Evolutionary conservation across 2,329 filamentous ascomycete species (phyloP).

Genomic region (Clonostachys sp.): DNA sequence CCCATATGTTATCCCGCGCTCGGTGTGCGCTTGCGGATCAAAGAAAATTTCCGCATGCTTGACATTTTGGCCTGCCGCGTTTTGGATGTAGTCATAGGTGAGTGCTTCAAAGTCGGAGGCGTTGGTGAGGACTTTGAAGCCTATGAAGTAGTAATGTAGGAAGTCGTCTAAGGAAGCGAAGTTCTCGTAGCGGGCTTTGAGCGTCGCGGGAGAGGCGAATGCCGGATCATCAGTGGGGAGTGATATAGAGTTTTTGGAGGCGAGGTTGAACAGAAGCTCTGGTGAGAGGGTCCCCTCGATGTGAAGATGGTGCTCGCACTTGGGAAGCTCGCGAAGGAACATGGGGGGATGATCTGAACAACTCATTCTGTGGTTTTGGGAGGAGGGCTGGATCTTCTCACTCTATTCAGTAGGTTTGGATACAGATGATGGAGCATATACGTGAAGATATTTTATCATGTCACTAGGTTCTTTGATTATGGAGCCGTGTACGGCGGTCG

Average conservation of each 20-base stretch:
- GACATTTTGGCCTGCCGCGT: slow-evolving; percentile 58
- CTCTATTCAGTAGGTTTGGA: too few species aligned
- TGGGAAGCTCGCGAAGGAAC: slow-evolving; percentile 63
- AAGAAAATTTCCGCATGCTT: slow-evolving; percentile 74
- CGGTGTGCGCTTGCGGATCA: slow-evolving; percentile 69
- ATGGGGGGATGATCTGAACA: too few species aligned
- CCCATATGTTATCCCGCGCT: slow-evolving; percentile 54
- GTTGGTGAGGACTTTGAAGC: not conserved
- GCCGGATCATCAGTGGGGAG: slow-evolving; percentile 43
- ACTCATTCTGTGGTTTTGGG: too few species aligned
- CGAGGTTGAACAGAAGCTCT: slow-evolving; percentile 62
- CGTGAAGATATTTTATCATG: too few species aligned
- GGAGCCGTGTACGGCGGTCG: too few species aligned
- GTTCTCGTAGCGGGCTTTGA: slow-evolving; percentile 1
- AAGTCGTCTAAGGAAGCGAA: not conserved
- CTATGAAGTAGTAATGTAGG: not conserved
- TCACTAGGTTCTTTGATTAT: too few species aligned
- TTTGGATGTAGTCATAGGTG: slow-evolving; percentile 64
- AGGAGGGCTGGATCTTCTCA: too few species aligned
- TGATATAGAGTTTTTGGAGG: slow-evolving; percentile 56
- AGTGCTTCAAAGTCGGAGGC: slow-evolving; percentile 62
- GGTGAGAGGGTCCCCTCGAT: slow-evolving; percentile 71
- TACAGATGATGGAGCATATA: too few species aligned
- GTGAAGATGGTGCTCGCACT: slow-evolving; percentile 78
- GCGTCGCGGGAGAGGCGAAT: not conserved